Percentiles rank a stretch among this genome's conserved stretches.
phyloP scores from a whole-genome alignment of 1,284 basidiomycete genomes.

The Acaromyces ingoldii region DNA sequence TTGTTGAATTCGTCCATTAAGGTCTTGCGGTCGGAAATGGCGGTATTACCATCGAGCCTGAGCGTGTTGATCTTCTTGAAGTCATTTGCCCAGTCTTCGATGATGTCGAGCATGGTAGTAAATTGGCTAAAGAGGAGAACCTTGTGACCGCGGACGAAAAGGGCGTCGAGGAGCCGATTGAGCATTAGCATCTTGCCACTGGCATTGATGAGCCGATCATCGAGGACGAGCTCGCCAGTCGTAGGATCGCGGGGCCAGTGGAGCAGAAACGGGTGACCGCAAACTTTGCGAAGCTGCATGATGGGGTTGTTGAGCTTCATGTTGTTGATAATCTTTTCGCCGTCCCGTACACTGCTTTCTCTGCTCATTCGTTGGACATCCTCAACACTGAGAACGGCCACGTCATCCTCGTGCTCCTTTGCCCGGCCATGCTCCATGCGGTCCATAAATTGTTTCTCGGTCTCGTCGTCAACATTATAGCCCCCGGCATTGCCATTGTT shows the following conservation, averaged over 20 bases:
- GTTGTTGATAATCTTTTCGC: slow-evolving; percentile 72
- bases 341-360: slow-evolving; percentile 29
- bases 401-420: slow-evolving; percentile 12
- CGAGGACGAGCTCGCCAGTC: slow-evolving; percentile 54
- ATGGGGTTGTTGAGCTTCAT: slow-evolving; percentile 87
- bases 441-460: slow-evolving; percentile 25
- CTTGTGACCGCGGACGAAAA: slow-evolving; percentile 80
- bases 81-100: slow-evolving; percentile 56
- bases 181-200: slow-evolving; percentile 97
- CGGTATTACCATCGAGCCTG: slow-evolving; percentile 81
- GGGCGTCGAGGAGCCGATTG: slow-evolving; percentile 74
- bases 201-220: slow-evolving; percentile 70
- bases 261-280: slow-evolving; percentile 88
- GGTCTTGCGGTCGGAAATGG: slow-evolving; percentile 69
- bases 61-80: slow-evolving; percentile 74
- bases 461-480: slow-evolving; percentile 26
- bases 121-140: slow-evolving; percentile 86
- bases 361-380: slow-evolving; percentile 35
- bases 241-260: slow-evolving; percentile 73
- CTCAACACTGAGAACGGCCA: slow-evolving; percentile 13
- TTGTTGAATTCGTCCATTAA: slow-evolving; percentile 82
- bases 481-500: too few relatives aligned
- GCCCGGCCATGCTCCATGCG: slow-evolving; percentile 17
- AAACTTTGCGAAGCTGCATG: slow-evolving; percentile 74
- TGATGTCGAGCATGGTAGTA: slow-evolving; percentile 90